A percentile compares a stretch with the other conserved stretches of the same genome.
phyloP scores from a whole-genome alignment of 768 basidiomycete species.

The Tephrocybe sp. region DNA sequence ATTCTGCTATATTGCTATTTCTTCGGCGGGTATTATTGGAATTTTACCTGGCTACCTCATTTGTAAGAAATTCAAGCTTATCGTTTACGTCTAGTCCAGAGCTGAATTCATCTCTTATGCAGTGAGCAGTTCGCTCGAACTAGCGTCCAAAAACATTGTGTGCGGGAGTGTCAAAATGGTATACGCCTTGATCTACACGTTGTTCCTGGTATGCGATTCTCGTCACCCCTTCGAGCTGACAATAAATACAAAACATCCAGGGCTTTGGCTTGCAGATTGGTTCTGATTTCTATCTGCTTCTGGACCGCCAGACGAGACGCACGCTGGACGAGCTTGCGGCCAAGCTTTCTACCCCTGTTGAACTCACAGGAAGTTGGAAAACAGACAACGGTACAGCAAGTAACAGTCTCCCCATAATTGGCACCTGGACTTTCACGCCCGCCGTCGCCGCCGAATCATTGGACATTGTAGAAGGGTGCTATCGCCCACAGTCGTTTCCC shows the following conservation, averaged over 20 bases:
- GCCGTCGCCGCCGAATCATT: constrained; percentile 38
- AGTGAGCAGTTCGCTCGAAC: constrained; percentile 80
- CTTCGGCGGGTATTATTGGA: constrained; percentile 82
- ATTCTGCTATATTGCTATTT: constrained; percentile 92
- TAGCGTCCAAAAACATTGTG: constrained; percentile 84
- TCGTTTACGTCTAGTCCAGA: neutral
- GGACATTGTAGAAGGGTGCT: constrained; percentile 66
- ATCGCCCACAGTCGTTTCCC: constrained; percentile 56
- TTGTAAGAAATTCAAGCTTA: constrained; percentile 37
- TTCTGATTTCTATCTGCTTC: constrained; percentile 72
- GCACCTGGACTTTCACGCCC: constrained; percentile 69
- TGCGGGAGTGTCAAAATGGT: constrained; percentile 87
- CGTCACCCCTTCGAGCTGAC: neutral
- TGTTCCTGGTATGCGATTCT: constrained; percentile 52
- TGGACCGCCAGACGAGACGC: constrained; percentile 56
- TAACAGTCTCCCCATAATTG: constrained; percentile 42
- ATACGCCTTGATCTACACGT: constrained; percentile 82
- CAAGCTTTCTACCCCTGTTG: constrained; percentile 43
- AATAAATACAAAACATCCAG: constrained; percentile 21
- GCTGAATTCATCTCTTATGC: constrained; percentile 8
- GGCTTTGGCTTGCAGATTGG: constrained; percentile 86
- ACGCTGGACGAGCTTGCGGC: constrained; percentile 53
- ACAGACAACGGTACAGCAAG: constrained; percentile 51
- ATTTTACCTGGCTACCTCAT: constrained; percentile 90
- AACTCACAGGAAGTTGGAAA: constrained; percentile 64